Evolutionary conservation across 768 basidiomycete species (phyloP), one percentile per base, ranked within the genome.

Genomic region (Calocybe indica): DNA sequence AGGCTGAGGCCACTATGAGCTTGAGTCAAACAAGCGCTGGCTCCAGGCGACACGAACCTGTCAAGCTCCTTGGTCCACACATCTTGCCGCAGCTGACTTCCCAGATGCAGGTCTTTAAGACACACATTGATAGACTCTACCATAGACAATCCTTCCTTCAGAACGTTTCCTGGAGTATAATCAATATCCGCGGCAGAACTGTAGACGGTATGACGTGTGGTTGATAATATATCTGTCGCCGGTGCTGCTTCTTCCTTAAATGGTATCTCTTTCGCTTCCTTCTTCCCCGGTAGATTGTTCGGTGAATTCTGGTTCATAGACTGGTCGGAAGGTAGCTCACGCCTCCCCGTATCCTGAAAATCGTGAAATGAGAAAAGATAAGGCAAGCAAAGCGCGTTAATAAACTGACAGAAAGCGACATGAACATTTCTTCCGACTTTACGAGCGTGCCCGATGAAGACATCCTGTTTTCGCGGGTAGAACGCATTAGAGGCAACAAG

Each of bases 31-130:
- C 8, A 30, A 13, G 2, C n/a, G 11, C 6, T 30, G 3, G n/a
- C 14, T 30, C 22, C 3, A 2, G 37, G 35, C 37, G 32, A 33
- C 2, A 61, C 68, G 6, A 52, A 79, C 80, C 64, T 76, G 33
- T 66, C 61, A 10, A 80, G 62, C 43, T 83, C 80, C 10, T 74
- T 67, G 38, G 68, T 57, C 80, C 82, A 83, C 2, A 82, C 79
- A 12, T 81, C 79, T 51, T 76, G 63, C 10, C 82, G 70, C 42
- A 80, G 59, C 55, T 76, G 77, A 54, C 74, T 78, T 12, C 79
- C 78, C 2, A 82, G 56, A 45, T 76, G 64, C 47, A 81, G 52
- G 13, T 58, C 67, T 47, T 72, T 65, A 37, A 82, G 58, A 42
- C 59, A 56, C 4, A 62, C 57, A 56, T 75, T 71, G 45, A 82